Evolutionary conservation across 179 eudicot species (phyloP), one percentile per base, ranked within the genome.

Genomic region (Sideroxylon spinosum): DNA sequence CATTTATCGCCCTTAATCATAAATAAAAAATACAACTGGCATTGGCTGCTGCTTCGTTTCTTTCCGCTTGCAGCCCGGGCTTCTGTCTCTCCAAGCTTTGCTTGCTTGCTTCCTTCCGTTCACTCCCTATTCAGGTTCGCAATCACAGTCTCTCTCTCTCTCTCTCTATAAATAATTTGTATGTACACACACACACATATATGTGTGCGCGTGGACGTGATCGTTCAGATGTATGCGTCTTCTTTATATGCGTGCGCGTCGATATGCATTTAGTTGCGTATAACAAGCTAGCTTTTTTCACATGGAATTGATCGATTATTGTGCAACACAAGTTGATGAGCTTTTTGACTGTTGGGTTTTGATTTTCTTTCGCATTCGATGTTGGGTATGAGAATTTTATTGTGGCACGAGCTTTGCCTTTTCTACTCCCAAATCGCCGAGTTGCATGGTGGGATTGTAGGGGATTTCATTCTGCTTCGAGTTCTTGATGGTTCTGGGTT

Each of bases 21-120:
- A 13, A 55, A 17, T 55, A 14, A 4, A 0, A 2, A 6, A 32
- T 67, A 28, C 56, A 9, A 69, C 29, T 0, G 26, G 46, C 26
- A 26, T 28, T 25, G 26, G 28, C n/a, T 17, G 5, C 52, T 13
- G 73, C 53, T 46, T 14, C 20, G 25, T 23, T 4, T 17, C 28
- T 3, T n/a, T 20, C 20, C 0, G 73, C 22, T 70, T 49, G 11
- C 14, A 26, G 26, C 11, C 46, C 26, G 49, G 55, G 25, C 49
- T 72, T 17, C 44, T 0, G 22, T 71, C 44, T 16, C 63, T 37
- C 44, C 5, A 1, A 26, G 48, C 56, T 71, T 11, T 46, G 23
- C 53, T 53, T 14, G 7, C 62, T 55, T 48, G 74, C 44, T 71
- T 71, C 46, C 75, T 71, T 28, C 29, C 74, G 52, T 71, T 71